Conservation (phyloP, 495 filamentous ascomycete species). For the Neurospora sp. region DNA sequence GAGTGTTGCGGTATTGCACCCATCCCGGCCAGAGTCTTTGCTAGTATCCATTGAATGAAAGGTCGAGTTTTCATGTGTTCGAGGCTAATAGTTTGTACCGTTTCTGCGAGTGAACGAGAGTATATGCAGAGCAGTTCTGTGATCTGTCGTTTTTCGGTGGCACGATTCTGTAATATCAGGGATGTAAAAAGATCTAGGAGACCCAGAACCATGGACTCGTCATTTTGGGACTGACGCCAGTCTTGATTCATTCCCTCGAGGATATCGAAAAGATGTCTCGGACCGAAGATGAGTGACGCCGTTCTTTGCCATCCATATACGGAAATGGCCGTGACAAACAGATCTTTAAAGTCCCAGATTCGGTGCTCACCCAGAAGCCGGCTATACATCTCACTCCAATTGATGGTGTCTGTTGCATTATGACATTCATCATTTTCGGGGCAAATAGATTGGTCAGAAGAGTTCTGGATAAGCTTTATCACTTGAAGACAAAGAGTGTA, state of each 20-base stretch:
- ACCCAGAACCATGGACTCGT: slow-evolving; percentile 10
- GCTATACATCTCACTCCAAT: slow-evolving; percentile 9
- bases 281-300: not conserved
- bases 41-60: slow-evolving; percentile 15
- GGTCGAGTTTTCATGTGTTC: slow-evolving; percentile 13
- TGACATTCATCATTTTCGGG: not conserved
- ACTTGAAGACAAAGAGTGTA: slow-evolving; percentile 4
- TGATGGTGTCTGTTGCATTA: not conserved
- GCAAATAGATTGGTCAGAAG: not conserved
- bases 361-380: slow-evolving; percentile 3
- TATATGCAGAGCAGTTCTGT: not conserved
- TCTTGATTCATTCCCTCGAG: slow-evolving; percentile 7
- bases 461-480: not conserved
- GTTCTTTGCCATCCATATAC: slow-evolving; percentile 7
- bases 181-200: slow-evolving; percentile 14
- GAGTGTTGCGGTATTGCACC: not conserved
- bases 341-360: slow-evolving; percentile 16
- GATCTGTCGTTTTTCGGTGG: not conserved
- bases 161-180: slow-evolving; percentile 4
- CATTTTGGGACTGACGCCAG: slow-evolving; percentile 4
- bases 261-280: not conserved
- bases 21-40: slow-evolving; percentile 7
- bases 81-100: slow-evolving; percentile 1
- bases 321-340: slow-evolving; percentile 4
- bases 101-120: not conserved